phyloP scores from a whole-genome alignment of 1,284 basidiomycete species.

The Mycena sp. region DNA sequence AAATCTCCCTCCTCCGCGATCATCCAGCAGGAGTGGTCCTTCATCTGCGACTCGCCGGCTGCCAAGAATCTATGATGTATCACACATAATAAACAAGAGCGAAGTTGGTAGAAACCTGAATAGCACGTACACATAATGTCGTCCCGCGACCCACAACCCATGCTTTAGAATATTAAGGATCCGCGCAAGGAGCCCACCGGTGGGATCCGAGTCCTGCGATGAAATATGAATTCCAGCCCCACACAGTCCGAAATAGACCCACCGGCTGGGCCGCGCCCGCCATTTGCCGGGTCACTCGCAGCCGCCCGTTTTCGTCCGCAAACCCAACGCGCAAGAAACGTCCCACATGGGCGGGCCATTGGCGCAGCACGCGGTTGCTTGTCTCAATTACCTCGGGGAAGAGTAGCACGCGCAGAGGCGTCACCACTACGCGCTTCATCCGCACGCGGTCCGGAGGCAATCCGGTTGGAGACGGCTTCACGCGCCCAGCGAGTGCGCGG shows the following conservation, averaged over 20 bases:
- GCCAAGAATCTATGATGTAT: constrained; percentile 27
- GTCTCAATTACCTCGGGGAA: constrained; percentile 28
- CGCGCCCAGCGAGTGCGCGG: not conserved
- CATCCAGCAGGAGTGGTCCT: constrained; percentile 32
- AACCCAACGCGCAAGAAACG: constrained; percentile 27
- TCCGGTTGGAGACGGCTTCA: not conserved
- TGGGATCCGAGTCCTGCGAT: constrained; percentile 9
- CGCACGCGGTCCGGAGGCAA: constrained; percentile 15
- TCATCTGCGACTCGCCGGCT: constrained; percentile 27
- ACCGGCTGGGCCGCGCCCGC: constrained; percentile 3
- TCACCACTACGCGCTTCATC: constrained; percentile 25
- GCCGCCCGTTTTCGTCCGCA: constrained; percentile 28
- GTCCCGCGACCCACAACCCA: constrained; percentile 22
- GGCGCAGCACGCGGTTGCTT: constrained; percentile 26
- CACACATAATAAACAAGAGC: no score
- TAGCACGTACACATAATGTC: constrained; percentile 22
- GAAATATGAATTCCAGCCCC: not conserved
- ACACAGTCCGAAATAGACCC: not conserved
- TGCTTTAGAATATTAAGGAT: constrained; percentile 19
- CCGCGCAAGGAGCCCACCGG: constrained; percentile 23
- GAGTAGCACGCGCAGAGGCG: constrained; percentile 26
- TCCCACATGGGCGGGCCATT: constrained; percentile 25
- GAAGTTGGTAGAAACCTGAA: no score
- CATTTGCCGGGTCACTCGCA: constrained; percentile 5
- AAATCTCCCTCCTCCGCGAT: constrained; percentile 24